Evolutionary conservation across 2,329 filamentous ascomycete genomes (phyloP).

Genomic region (Ophiostoma quercus): DNA sequence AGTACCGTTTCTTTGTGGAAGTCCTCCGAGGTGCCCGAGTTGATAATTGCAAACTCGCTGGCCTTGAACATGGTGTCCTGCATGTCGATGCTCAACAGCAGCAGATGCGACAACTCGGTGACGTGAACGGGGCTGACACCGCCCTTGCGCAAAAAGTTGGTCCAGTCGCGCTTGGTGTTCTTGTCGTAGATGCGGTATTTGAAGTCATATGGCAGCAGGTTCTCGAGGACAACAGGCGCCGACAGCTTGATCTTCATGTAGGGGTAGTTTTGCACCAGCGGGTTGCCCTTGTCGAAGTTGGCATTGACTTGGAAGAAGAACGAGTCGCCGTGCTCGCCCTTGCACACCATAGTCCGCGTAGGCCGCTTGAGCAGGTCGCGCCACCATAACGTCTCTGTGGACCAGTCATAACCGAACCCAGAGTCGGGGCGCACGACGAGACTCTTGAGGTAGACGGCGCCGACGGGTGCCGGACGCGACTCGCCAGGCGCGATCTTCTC

Average conservation of each 20-base stretch:
- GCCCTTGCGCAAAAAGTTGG: slow-evolving; percentile 93
- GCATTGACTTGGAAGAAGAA: slow-evolving; percentile 98
- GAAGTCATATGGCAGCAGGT: slow-evolving; percentile 93
- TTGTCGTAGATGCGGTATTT: slow-evolving; percentile 99
- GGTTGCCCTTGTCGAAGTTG: slow-evolving; percentile 75
- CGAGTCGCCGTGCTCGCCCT: slow-evolving; percentile 77
- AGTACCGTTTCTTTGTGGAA: slow-evolving; percentile 78
- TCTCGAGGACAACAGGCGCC: slow-evolving; percentile 89
- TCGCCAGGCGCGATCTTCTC: slow-evolving; percentile 96
- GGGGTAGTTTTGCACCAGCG: slow-evolving; percentile 76
- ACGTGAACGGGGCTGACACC: slow-evolving; percentile 96
- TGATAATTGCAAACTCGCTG: slow-evolving; percentile 97
- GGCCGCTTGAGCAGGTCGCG: slow-evolving; percentile 80
- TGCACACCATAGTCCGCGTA: slow-evolving; percentile 81
- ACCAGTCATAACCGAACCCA: slow-evolving; percentile 96
- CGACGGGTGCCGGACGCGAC: slow-evolving; percentile 81
- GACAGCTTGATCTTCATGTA: slow-evolving; percentile 92
- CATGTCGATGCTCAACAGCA: slow-evolving; percentile 91
- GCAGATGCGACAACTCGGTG: slow-evolving; percentile 87
- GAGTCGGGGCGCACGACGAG: slow-evolving; percentile 85
- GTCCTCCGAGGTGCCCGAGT: slow-evolving; percentile 79
- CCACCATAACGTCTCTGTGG: slow-evolving; percentile 85
- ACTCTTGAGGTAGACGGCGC: slow-evolving; percentile 83
- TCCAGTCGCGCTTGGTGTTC: slow-evolving; percentile 98
- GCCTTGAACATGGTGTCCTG: slow-evolving; percentile 92